A percentile compares a stretch with the other conserved stretches of the same genome.
These are phyloP conservation scores for Oenanthe sinensis DNA, from an alignment of 129 eudicot genomes.

Conservation along the genomic window DNA sequence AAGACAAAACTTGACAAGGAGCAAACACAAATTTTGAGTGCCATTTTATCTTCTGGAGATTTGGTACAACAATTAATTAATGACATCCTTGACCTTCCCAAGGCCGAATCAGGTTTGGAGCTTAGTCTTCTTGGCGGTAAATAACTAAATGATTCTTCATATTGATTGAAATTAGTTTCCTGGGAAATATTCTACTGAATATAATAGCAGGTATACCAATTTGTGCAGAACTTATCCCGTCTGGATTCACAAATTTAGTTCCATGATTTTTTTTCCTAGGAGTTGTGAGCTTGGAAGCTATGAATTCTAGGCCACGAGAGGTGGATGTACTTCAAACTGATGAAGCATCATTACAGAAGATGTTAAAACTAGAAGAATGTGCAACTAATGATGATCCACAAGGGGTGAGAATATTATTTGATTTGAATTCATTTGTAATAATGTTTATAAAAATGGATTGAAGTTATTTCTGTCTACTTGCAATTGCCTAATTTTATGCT, in stretches of 20 bases:
- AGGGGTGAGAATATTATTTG: slow-evolving; percentile 39
- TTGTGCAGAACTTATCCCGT: too few relatives aligned
- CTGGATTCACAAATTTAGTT: too few relatives aligned
- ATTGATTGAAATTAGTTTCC: neutral
- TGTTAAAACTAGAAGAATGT: slow-evolving; percentile 73
- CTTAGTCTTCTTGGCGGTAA: slow-evolving; percentile 5
- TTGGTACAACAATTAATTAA: slow-evolving; percentile 81
- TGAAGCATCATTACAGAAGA: slow-evolving; percentile 75
- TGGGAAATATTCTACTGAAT: neutral
- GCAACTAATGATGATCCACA: slow-evolving; percentile 72
- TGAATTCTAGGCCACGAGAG: slow-evolving; percentile 92
- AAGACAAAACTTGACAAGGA: slow-evolving; percentile 73
- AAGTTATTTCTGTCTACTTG: too few relatives aligned
- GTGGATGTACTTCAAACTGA: slow-evolving; percentile 94
- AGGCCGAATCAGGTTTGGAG: slow-evolving; percentile 79
- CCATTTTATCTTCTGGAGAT: slow-evolving; percentile 91
- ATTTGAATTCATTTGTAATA: too few relatives aligned
- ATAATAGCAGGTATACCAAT: too few relatives aligned
- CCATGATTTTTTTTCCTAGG: slow-evolving; percentile 28
- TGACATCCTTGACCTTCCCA: slow-evolving; percentile 93
- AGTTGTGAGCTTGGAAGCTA: slow-evolving; percentile 90
- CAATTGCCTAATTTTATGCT: too few relatives aligned
- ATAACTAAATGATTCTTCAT: neutral
- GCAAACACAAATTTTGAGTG: slow-evolving; percentile 58
- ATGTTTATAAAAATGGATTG: too few relatives aligned